These are phyloP conservation scores for Leccinum variicolor DNA, from an alignment of 768 basidiomycete species.

Conservation along the genomic window DNA sequence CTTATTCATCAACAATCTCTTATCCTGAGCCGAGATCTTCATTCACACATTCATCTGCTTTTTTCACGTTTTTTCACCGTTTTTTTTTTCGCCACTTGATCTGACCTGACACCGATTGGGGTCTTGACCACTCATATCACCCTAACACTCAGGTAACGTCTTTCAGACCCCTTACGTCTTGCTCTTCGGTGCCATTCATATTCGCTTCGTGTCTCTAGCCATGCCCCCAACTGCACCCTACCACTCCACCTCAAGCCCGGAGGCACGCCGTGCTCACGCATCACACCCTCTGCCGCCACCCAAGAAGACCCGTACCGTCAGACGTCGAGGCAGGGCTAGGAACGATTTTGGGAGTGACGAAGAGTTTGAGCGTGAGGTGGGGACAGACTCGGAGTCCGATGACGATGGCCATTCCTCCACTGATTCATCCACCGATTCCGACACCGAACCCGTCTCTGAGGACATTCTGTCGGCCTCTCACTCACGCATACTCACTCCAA, in stretches of 20 bases:
- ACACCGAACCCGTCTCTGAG: constrained; percentile 67
- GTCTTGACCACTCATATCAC: constrained; percentile 26
- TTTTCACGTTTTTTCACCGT: constrained; percentile 18
- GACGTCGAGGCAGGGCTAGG: constrained; percentile 62
- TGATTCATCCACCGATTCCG: constrained; percentile 64
- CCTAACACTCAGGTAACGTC: constrained; percentile 35
- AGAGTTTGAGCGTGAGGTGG: constrained; percentile 68
- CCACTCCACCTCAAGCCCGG: constrained; percentile 30
- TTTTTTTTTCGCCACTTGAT: constrained; percentile 25
- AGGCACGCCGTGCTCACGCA: constrained; percentile 27
- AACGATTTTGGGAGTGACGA: constrained; percentile 69
- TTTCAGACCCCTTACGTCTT: constrained; percentile 21
- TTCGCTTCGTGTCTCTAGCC: constrained; percentile 13
- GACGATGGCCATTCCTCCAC: constrained; percentile 58
- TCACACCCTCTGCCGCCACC: constrained; percentile 31
- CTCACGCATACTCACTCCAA: constrained; percentile 59
- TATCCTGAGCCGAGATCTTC: constrained; percentile 18
- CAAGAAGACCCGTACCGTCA: constrained; percentile 43
- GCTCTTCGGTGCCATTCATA: constrained; percentile 15
- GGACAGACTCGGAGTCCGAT: constrained; percentile 67
- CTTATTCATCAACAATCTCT: constrained; percentile 2
- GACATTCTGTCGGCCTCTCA: constrained; percentile 51
- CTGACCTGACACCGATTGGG: constrained; percentile 19
- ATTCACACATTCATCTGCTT: background rate
- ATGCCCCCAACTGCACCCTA: constrained; percentile 48